Conservation (phyloP, 257 asterid species). For the Anisodus acutangulus region DNA sequence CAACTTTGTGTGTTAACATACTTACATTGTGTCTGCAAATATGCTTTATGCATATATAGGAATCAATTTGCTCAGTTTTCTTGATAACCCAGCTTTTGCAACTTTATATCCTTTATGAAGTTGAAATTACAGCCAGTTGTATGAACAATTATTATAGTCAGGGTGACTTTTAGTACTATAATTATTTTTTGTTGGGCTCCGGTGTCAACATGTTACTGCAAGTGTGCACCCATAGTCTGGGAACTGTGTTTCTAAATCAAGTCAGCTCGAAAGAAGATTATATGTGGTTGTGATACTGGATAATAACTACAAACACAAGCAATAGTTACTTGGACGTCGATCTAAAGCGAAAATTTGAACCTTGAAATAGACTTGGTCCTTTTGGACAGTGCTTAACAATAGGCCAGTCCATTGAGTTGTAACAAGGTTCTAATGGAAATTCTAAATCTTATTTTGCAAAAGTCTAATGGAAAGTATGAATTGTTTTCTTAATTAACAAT, state of each 20-base stretch:
- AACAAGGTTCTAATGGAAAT: not conserved
- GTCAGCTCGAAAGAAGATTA: not conserved
- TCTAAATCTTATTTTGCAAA: not conserved
- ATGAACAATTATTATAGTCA: not conserved
- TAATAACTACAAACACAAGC: constrained; percentile 18
- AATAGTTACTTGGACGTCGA: not conserved
- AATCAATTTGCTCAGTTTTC: not conserved
- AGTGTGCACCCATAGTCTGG: not conserved
- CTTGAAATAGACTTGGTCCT: not conserved
- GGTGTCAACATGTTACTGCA: not conserved
- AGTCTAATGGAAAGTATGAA: not conserved
- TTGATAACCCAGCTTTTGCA: not conserved
- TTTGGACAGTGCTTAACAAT: constrained; percentile 15
- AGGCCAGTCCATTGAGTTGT: constrained; percentile 13
- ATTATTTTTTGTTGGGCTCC: not conserved
- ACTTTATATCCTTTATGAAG: not conserved
- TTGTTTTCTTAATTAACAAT: not conserved
- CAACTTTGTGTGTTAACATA: not conserved
- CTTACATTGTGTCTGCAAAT: not conserved
- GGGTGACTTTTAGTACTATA: not conserved
- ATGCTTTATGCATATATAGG: not conserved
- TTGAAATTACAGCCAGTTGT: not conserved
- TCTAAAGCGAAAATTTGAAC: not conserved
- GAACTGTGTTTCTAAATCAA: constrained; percentile 6
- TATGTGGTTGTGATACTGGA: not conserved